phyloP scores from a whole-genome alignment of 768 basidiomycete genomes.

The Termitomyces sp. region DNA sequence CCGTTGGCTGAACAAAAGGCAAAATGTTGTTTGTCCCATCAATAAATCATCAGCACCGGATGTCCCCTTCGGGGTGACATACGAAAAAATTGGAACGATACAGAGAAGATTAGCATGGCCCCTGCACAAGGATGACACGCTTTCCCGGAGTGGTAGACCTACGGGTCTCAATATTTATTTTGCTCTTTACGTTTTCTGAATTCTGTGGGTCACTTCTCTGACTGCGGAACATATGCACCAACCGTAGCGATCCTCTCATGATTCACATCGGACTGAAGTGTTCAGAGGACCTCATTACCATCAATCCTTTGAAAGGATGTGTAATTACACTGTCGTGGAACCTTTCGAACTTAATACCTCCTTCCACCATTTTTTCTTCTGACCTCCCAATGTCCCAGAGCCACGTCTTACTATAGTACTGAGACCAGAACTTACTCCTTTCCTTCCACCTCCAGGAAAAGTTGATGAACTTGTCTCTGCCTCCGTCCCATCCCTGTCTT shows the following conservation, averaged over 20 bases:
- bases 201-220: too few species aligned
- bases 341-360: conserved; percentile 26
- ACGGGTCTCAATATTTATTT: conserved; percentile 40
- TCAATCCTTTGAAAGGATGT: not conserved
- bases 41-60: fast-evolving
- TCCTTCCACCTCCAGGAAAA: conserved; percentile 50
- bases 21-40: conserved; percentile 5
- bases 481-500: conserved; percentile 1
- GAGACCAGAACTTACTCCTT: conserved; percentile 60
- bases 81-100: conserved; percentile 99
- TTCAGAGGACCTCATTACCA: not conserved
- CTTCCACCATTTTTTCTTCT: conserved; percentile 41
- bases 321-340: not conserved
- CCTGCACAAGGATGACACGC: conserved; percentile 99
- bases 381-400: conserved; percentile 3
- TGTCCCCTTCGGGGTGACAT: conserved; percentile 91
- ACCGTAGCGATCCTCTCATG: not conserved
- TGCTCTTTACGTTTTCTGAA: not conserved
- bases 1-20: conserved; percentile 22
- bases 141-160: conserved; percentile 86
- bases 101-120: conserved; percentile 99
- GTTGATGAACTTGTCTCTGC: not conserved
- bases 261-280: not conserved
- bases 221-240: too few species aligned
- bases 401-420: conserved; percentile 40